Evolutionary conservation across 305 asterid species (phyloP), one percentile per base, ranked within the genome.

Genomic region (Ajuga reptans): DNA sequence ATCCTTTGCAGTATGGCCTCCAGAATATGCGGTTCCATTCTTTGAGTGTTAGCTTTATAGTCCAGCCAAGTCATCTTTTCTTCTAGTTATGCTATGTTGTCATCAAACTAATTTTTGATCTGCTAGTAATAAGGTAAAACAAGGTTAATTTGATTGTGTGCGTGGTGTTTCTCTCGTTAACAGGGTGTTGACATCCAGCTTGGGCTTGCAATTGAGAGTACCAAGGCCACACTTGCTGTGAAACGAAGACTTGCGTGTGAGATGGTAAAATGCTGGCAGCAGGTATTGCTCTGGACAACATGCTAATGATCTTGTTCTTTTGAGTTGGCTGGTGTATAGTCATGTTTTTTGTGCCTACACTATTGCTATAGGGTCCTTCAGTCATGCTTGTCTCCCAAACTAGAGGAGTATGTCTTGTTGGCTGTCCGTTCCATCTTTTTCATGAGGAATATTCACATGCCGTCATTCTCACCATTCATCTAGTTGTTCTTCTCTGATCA

Each of bases 231-330:
- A 27, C 82, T 89, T 33, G 99, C 99, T 47, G 99, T 94, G 55
- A 94, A 94, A 85, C 77, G 99, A 77, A 87, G 99, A 79, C 96
- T 94, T 77, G 96, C 99, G 10, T 91, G 98, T 74, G 99, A 94
- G 90, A 94, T 94, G 98, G 96, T 94, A 17, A 94, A 94, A 85
- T 94, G 82, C 76, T 94, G 98, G 98, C 99, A 91, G 84, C 99
- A 94, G 99, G 99, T 93, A 78, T 58, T 45, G n/a, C 45, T 39
- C 45, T 43, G 5, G 11, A 39, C 11, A 7, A 39, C 45, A 39
- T 39, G 7, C 45, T 39, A 8, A 39, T 39, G 11, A 0, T 39
- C 45, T 47, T 7, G 11, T 39, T 5, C 10, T 9, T 39, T 9
- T 39, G 45, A 39, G 45, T 9, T 39, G 45, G 2, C 21, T 56